phyloP scores from a whole-genome alignment of 495 filamentous ascomycete genomes.

The Tuber melanosporum region DNA sequence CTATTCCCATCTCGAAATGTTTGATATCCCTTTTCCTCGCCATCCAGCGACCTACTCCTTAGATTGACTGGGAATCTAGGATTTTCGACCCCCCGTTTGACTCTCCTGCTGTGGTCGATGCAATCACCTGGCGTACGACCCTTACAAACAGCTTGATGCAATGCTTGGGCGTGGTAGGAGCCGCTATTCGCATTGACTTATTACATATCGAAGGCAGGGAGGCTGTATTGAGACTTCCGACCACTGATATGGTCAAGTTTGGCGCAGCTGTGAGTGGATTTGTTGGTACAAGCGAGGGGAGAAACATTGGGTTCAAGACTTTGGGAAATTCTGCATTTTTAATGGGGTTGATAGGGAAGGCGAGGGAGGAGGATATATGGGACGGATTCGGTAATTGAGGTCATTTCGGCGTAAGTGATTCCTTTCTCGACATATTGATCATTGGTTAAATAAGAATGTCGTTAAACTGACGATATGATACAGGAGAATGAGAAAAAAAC shows the following conservation, averaged over 20 bases:
- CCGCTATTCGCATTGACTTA: constrained; percentile 73
- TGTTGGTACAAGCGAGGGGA: constrained; percentile 24
- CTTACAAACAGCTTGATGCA: constrained; percentile 67
- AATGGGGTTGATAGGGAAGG: constrained; percentile 40
- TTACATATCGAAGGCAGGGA: constrained; percentile 55
- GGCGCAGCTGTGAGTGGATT: constrained; percentile 52
- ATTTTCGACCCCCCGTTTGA: constrained; percentile 36
- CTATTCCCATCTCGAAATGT: constrained; percentile 39
- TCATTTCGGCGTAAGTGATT: background rate
- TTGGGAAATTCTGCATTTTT: constrained; percentile 35
- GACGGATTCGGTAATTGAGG: background rate
- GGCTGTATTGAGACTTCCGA: constrained; percentile 70
- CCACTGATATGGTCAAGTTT: constrained; percentile 55
- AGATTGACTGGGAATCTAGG: constrained; percentile 21
- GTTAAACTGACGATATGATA: background rate
- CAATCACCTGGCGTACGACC: constrained; percentile 65
- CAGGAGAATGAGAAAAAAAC: background rate
- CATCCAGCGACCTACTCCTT: background rate
- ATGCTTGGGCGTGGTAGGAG: constrained; percentile 72
- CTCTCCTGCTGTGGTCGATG: constrained; percentile 51
- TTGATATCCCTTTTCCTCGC: constrained; percentile 15
- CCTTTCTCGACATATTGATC: background rate
- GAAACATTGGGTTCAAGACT: constrained; percentile 29
- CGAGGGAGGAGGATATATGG: constrained; percentile 35
- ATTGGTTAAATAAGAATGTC: background rate